Percentiles rank a stretch among this genome's conserved stretches.
These are phyloP conservation scores for Pelomyxa schiedti DNA, from an alignment of 78 protist species.

Conservation along the genomic window DNA sequence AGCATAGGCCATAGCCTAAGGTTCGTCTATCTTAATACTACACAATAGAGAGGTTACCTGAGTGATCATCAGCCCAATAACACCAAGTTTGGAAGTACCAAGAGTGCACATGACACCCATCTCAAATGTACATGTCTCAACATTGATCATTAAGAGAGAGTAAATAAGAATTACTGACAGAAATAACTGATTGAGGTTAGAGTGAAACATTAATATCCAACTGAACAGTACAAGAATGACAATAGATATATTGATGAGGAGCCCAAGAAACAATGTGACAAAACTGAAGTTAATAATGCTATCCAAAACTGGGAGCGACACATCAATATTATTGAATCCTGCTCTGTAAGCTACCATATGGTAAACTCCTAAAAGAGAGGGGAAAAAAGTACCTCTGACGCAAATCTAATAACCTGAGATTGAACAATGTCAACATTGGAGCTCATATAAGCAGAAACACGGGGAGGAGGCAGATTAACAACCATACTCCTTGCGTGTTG, in stretches of 20 bases:
- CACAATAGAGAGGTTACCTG: slow-evolving; percentile 26
- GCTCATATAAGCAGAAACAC: slow-evolving; percentile 27
- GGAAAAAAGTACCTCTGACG: slow-evolving; percentile 13
- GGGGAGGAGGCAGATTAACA: slow-evolving; percentile 36
- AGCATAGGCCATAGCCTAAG: slow-evolving; percentile 31
- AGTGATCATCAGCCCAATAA: slow-evolving; percentile 49
- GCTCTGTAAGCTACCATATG: slow-evolving; percentile 28
- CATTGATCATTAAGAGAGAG: slow-evolving; percentile 73
- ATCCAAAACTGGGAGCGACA: slow-evolving; percentile 22
- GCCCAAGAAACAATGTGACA: slow-evolving; percentile 64
- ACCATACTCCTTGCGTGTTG: slow-evolving; percentile 8
- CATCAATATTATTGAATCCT: slow-evolving; percentile 33
- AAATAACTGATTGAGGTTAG: no score
- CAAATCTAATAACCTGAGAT: neutral
- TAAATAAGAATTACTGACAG: slow-evolving; percentile 70
- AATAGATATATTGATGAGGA: slow-evolving; percentile 62
- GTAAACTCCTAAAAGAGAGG: neutral
- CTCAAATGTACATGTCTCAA: slow-evolving; percentile 83
- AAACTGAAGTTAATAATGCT: slow-evolving; percentile 23
- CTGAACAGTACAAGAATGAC: no score
- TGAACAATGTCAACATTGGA: slow-evolving; percentile 16
- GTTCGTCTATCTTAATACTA: neutral
- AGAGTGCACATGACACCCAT: slow-evolving; percentile 74
- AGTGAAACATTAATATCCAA: no score
- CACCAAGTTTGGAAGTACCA: slow-evolving; percentile 51